A percentile compares a stretch with the other conserved stretches of the same genome.
phyloP scores from a whole-genome alignment of 345 rosid genomes.

The Gossypium bickii region DNA sequence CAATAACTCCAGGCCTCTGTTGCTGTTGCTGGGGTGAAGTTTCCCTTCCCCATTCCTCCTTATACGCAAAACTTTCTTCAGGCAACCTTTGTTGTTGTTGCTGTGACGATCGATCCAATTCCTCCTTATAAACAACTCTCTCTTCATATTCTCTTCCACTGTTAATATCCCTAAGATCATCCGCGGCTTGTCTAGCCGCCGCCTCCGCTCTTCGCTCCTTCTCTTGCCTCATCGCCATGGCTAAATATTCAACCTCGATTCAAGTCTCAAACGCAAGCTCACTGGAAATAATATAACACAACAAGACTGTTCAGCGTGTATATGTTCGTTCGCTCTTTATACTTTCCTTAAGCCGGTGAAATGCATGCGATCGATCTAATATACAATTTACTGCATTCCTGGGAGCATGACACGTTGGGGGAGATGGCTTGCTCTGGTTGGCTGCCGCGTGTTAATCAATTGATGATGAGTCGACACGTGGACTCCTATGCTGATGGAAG shows the following conservation, averaged over 20 bases:
- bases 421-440: not conserved
- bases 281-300: not conserved
- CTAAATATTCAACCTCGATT: not conserved
- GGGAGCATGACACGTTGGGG: constrained; percentile 18
- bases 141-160: constrained; percentile 20
- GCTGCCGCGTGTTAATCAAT: constrained; percentile 18
- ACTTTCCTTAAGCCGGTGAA: not conserved
- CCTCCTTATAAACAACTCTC: not conserved
- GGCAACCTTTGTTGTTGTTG: constrained; percentile 10
- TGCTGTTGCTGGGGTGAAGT: constrained; percentile 27
- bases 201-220: constrained; percentile 51
- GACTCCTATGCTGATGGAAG: not conserved
- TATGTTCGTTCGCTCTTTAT: not conserved
- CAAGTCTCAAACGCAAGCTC: not conserved
- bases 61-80: not conserved
- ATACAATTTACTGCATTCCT: not conserved
- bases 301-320: not conserved
- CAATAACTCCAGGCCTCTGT: constrained; percentile 52
- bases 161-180: constrained; percentile 42
- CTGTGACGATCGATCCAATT: not conserved
- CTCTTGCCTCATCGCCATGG: constrained; percentile 55
- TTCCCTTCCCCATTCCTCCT: constrained; percentile 11
- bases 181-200: constrained; percentile 39
- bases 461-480: not conserved
- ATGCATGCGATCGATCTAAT: not conserved